A percentile compares a stretch with the other conserved stretches of the same genome.
Evolutionary conservation across 2,329 filamentous ascomycete species (phyloP).

Genomic region (Torrubiella hemipterigena): DNA sequence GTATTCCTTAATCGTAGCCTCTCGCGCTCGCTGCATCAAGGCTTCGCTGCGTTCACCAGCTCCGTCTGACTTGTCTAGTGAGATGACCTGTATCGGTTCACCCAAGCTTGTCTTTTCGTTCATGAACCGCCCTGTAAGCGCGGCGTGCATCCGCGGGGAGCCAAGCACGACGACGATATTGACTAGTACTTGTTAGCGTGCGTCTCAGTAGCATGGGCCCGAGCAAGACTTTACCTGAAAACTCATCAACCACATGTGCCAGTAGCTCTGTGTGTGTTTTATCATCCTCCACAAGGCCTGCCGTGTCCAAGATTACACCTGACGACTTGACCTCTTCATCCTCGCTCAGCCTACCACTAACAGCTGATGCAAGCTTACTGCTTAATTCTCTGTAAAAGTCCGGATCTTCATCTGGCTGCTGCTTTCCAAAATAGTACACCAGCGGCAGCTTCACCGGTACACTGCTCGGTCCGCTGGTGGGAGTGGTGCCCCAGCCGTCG

Average conservation of each 20-base stretch:
- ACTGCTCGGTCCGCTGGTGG: conserved; percentile 78
- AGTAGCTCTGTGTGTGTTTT: conserved; percentile 64
- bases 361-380: conserved; percentile 66
- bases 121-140: conserved; percentile 60
- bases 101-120: conserved; percentile 41
- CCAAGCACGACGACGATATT: conserved; percentile 76
- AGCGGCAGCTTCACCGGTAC: conserved; percentile 87
- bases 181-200: conserved; percentile 42
- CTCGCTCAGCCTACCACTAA: conserved; percentile 64
- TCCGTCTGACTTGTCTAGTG: conserved; percentile 75
- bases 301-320: conserved; percentile 79
- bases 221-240: conserved; percentile 26
- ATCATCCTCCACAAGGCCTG: conserved; percentile 54
- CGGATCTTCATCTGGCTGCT: conserved; percentile 59
- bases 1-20: conserved; percentile 76
- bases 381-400: conserved; percentile 62
- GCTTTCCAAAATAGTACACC: conserved; percentile 76
- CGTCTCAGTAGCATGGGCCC: too few relatives aligned
- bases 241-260: conserved; percentile 56
- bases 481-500: conserved; percentile 79
- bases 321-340: conserved; percentile 59
- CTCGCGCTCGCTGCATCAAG: conserved; percentile 62
- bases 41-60: conserved; percentile 63
- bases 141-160: conserved; percentile 61
- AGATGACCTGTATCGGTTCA: conserved; percentile 63